Evolutionary conservation across 495 filamentous ascomycete species (phyloP).

Genomic region (Monascus purpureus): DNA sequence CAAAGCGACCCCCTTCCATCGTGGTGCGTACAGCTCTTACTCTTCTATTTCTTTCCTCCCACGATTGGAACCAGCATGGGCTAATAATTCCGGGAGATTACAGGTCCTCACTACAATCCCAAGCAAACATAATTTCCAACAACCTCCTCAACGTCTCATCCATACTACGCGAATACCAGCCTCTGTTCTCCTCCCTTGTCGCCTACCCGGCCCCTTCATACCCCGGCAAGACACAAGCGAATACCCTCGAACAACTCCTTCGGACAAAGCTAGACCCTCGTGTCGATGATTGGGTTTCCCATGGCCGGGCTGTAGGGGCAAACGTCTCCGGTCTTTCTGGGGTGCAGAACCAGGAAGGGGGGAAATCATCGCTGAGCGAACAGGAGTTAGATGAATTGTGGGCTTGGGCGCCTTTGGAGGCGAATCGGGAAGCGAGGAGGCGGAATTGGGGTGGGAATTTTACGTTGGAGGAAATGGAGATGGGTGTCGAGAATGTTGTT

Average conservation of each 20-base stretch:
- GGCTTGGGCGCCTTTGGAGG: constrained; percentile 37
- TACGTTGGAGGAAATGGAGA: constrained; percentile 53
- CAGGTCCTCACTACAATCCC: constrained; percentile 57
- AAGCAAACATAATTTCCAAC: constrained; percentile 48
- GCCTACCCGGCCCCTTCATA: constrained; percentile 65
- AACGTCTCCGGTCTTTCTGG: constrained; percentile 7
- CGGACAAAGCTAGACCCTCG: constrained; percentile 71
- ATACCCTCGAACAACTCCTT: constrained; percentile 46
- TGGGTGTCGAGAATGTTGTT: constrained; percentile 53
- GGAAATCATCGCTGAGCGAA: constrained; percentile 20
- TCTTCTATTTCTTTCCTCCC: too few relatives aligned
- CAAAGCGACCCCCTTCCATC: constrained; percentile 43
- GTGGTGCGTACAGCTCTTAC: constrained; percentile 32
- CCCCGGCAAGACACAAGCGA: constrained; percentile 55
- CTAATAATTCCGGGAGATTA: constrained; percentile 3
- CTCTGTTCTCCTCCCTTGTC: constrained; percentile 46
- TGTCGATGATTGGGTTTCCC: constrained; percentile 57
- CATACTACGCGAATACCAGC: constrained; percentile 41
- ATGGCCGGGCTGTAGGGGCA: constrained; percentile 32
- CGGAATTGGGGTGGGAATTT: constrained; percentile 47
- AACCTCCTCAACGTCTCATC: constrained; percentile 47
- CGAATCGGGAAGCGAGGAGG: constrained; percentile 33
- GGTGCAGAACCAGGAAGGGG: constrained; percentile 5
- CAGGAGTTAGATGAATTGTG: constrained; percentile 28
- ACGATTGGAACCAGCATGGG: too few relatives aligned